Percentiles rank a stretch among this genome's conserved stretches.
Conservation (phyloP, 768 basidiomycete species). For the Lepiota brunneoincarnata region DNA sequence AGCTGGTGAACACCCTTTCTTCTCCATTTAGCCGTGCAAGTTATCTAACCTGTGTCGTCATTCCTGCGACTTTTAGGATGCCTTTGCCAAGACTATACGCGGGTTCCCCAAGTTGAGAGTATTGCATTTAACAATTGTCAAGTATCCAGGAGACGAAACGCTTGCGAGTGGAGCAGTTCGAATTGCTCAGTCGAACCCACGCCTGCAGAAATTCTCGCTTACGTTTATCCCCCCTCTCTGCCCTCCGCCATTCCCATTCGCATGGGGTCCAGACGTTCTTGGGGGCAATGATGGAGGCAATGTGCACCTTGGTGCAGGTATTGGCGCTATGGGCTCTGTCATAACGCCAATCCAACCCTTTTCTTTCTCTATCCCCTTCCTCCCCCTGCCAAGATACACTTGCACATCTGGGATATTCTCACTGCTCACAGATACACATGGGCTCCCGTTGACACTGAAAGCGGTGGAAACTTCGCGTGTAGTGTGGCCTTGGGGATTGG, state of each 20-base stretch:
- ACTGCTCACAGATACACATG: slow-evolving; percentile 60
- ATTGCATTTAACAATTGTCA: slow-evolving; percentile 63
- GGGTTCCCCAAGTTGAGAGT: slow-evolving; percentile 62
- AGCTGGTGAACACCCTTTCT: slow-evolving; percentile 48
- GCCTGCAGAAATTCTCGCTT: slow-evolving; percentile 60
- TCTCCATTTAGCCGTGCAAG: neutral
- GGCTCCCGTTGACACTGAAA: slow-evolving; percentile 52
- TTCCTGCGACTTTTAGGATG: slow-evolving; percentile 37
- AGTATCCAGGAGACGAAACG: slow-evolving; percentile 60
- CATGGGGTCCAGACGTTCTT: slow-evolving; percentile 1
- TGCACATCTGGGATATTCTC: slow-evolving; percentile 54
- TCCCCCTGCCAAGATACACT: slow-evolving; percentile 40
- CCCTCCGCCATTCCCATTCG: slow-evolving; percentile 46
- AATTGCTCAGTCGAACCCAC: slow-evolving; percentile 65
- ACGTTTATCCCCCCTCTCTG: slow-evolving; percentile 58
- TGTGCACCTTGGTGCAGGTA: slow-evolving; percentile 4
- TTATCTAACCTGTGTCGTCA: slow-evolving; percentile 1
- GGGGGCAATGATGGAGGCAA: neutral
- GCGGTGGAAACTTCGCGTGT: slow-evolving; percentile 47
- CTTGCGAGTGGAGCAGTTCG: slow-evolving; percentile 57
- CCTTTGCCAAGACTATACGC: slow-evolving; percentile 61
- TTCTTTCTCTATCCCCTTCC: slow-evolving; percentile 30
- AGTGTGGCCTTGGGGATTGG: slow-evolving; percentile 49
- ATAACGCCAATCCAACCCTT: slow-evolving; percentile 5
- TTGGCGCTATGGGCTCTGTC: slow-evolving; percentile 7